phyloP scores from a whole-genome alignment of 768 basidiomycete genomes.

The Trametes villosa region DNA sequence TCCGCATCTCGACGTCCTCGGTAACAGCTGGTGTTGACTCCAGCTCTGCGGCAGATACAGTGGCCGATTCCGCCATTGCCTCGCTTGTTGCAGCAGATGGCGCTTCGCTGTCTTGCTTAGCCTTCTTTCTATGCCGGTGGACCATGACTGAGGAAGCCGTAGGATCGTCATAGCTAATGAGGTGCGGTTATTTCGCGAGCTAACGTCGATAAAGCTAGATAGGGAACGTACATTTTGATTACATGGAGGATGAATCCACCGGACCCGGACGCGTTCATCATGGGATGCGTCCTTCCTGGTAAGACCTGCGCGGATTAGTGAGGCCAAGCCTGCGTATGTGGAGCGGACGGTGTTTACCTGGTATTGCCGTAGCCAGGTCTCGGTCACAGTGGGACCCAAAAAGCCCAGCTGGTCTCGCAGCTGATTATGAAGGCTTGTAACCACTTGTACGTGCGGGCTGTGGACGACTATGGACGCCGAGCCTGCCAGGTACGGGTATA shows the following conservation, averaged over 20 bases:
- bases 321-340: not conserved
- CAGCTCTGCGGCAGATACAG: not conserved
- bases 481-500: constrained; percentile 80
- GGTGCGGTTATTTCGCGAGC: no score
- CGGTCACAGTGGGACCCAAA: constrained; percentile 79
- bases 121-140: constrained; percentile 48
- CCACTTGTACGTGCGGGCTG: constrained; percentile 79
- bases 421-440: constrained; percentile 77
- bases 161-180: constrained; percentile 73
- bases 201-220: no score
- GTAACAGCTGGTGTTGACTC: not conserved
- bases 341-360: constrained; percentile 52
- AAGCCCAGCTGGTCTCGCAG: constrained; percentile 69
- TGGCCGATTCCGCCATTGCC: not conserved
- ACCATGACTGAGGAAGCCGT: constrained; percentile 56
- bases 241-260: constrained; percentile 88
- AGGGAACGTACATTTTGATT: constrained; percentile 77
- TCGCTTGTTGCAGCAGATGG: not conserved
- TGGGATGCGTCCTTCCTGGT: constrained; percentile 96
- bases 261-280: constrained; percentile 87
- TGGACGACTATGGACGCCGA: constrained; percentile 88
- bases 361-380: constrained; percentile 87
- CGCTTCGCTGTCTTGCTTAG: constrained; percentile 34
- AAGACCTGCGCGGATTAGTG: constrained; percentile 56
- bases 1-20: constrained; percentile 22